Evolutionary conservation across 352 stramenopile species (phyloP), one percentile per base, ranked within the genome.

Genomic region (Phytophthora constricta): DNA sequence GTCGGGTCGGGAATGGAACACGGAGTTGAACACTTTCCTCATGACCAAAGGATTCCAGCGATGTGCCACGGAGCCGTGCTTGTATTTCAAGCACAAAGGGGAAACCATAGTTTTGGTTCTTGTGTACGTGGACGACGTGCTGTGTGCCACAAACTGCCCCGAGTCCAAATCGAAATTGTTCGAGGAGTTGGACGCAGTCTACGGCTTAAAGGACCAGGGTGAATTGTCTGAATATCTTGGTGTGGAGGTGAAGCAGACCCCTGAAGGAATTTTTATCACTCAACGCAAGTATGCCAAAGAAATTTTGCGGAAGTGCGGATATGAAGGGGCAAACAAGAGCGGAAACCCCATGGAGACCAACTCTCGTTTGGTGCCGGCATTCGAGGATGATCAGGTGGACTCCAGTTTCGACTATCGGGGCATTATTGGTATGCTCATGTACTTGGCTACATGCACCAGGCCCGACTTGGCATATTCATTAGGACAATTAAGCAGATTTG

Each of bases 181-280:
- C 27, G 28, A 53, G 1, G 23, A 56, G 0, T 31, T 77, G 27
- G 26, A 70, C 14, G 13, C 53, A 31, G 22, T 27, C 22, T 77
- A 77, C 20, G 63, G 54, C 8, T 28, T 77, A 2, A 73, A 73
- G 17, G 69, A 73, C 53, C 69, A 77, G 27, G 62, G n/a, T n/a
- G 54, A 11, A 5, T 46, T 17, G 13, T 71, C 11, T 37, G 31
- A 13, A 37, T 71, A 62, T 19, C 33, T 66, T n/a, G 49, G 56
- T 10, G 50, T 62, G 10, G 42, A 71, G 51, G 56, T 71, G 10
- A 26, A 65, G 17, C 50, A 65, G 19, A 41, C n/a, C n/a, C n/a
- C 19, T 22, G 33, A 22, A 1, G 19, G 25, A 4, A 65, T 65
- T 13, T 53, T 47, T 20, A 56, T 60, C 9, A 47, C 55, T 37